Evolutionary conservation across 108 stramenopile species (phyloP).

Genomic region (Cyclostephanos invisitatus): DNA sequence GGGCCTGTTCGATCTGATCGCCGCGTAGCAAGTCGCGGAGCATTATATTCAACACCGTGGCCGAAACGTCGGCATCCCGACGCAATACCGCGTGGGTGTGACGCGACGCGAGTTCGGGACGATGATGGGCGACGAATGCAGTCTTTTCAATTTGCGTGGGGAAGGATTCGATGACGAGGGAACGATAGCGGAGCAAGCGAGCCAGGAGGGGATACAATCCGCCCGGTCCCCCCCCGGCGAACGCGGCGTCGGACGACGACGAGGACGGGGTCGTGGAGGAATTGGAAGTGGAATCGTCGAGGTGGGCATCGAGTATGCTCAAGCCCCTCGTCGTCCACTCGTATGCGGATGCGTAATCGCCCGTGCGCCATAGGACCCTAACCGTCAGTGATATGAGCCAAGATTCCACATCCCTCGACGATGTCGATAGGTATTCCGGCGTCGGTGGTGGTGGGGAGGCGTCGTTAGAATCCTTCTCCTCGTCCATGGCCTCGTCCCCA

Average conservation of each 20-base stretch:
- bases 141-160: background rate
- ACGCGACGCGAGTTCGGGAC: slow-evolving; percentile 43
- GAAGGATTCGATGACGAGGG: slow-evolving; percentile 59
- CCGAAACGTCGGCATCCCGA: slow-evolving; percentile 79
- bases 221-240: slow-evolving; percentile 40
- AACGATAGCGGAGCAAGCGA: slow-evolving; percentile 76
- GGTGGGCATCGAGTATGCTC: slow-evolving; percentile 52
- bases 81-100: slow-evolving; percentile 78
- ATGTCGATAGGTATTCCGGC: slow-evolving; percentile 35
- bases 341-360: slow-evolving; percentile 49
- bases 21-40: slow-evolving; percentile 69
- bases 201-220: slow-evolving; percentile 79
- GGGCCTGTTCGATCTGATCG: slow-evolving; percentile 94
- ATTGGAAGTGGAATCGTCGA: slow-evolving; percentile 51
- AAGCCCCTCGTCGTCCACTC: slow-evolving; percentile 56
- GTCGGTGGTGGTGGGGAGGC: background rate
- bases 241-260: slow-evolving; percentile 6
- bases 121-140: slow-evolving; percentile 19
- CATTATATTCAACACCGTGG: slow-evolving; percentile 84
- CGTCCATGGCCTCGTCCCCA: slow-evolving; percentile 10
- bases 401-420: slow-evolving; percentile 70
- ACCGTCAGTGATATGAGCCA: slow-evolving; percentile 75
- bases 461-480: slow-evolving; percentile 23
- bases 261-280: too few relatives aligned
- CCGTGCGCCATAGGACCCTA: slow-evolving; percentile 62